Evolutionary conservation across 169 alveolate species (phyloP), one percentile per base, ranked within the genome.

Genomic region (Plasmodium vinckei): DNA sequence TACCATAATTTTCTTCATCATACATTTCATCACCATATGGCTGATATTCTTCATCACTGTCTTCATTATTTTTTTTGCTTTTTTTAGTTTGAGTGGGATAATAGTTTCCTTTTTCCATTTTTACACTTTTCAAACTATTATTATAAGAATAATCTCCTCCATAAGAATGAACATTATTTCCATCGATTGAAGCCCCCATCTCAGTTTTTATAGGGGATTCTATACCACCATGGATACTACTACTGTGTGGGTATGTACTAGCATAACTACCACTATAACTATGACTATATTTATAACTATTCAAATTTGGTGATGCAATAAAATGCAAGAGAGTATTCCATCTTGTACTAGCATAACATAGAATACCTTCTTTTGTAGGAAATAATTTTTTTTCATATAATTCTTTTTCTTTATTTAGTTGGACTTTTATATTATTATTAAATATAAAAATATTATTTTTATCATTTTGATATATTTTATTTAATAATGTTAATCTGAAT

Each of bases 291-390:
- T 61, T 77, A 10, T 46, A 15, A 25, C 46, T 27, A 67, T 60
- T 42, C 15, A 67, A 53, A 13, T 67, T 82, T 5, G 90, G 90
- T 17, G 90, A 82, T 0, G 90, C 90, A n/a, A 82, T 82, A 44
- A 82, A 82, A 21, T 82, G 90, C 19, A 82, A 27, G 47, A 82
- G 47, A 44, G 67, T 82, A 59, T 82, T 82, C 90, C 90, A 82
- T 25, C 61, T 65, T 19, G 70, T 56, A 15, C 65, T 59, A 21
- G 90, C 70, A 82, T 82, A 82, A 13, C 59, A 56, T 9, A 47
- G 25, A 46, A 82, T 67, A 39, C 68, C 90, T 53, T 82, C 82
- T 56, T 67, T 82, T 13, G 77, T 33, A 1, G 90, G 90, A 61
- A 54, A 82, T 82, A 67, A 82, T 53, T 82, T 82, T 3, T 82